Base-by-base conservation (phyloP, 371 early-diverging fungal species). In the Capillidium rhysosporum region DNA sequence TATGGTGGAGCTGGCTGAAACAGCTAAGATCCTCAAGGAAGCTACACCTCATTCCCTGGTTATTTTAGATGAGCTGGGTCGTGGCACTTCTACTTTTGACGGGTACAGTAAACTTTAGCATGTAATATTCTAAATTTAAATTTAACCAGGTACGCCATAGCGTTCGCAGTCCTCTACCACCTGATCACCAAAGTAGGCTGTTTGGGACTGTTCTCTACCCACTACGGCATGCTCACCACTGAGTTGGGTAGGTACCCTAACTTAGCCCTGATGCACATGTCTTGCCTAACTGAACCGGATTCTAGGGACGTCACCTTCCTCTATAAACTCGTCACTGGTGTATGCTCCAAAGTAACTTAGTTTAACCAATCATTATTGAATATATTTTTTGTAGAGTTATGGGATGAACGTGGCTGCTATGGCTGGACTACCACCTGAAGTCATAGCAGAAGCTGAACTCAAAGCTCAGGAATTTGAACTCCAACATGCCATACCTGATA, bases 71-170 rank as follows among this genome's bases (percentile, higher is more conserved):
- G 99, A 99, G 69, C 75, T 99, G 23, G 99, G 99, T 45, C 80
- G 99, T 55, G 99, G 99, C 10, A 99, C 99, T 0, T 82, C 84
- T 45, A 98, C 99, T 0, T 89, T 82, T 70, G 99, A 99, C 67
- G 99, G 99, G 12, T 68, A 62, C 24, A 29, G 20, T 24, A 23
- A 20, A 2, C 18, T 52, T 30, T 38, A 60, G 69, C 41, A 61
- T n/a, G n/a, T 62, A 39, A 28, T 49, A 24, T 30, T 70, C 54
- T 74, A 73, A 28, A 16, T 29, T 24, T 16, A 8, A n/a, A 2
- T 21, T 9, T 52, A 52, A n/a, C n/a, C n/a, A n/a, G 53, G 10
- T 78, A 89, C 63, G 87, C 98, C 8, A 98, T 99, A 56, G 99
- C 99, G 0, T 89, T 77, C 61, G 76, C 92, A 1, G 96, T 95